These are phyloP conservation scores for Hypoxylon sp. DNA, from an alignment of 2,329 filamentous ascomycete species.

Conservation along the genomic window DNA sequence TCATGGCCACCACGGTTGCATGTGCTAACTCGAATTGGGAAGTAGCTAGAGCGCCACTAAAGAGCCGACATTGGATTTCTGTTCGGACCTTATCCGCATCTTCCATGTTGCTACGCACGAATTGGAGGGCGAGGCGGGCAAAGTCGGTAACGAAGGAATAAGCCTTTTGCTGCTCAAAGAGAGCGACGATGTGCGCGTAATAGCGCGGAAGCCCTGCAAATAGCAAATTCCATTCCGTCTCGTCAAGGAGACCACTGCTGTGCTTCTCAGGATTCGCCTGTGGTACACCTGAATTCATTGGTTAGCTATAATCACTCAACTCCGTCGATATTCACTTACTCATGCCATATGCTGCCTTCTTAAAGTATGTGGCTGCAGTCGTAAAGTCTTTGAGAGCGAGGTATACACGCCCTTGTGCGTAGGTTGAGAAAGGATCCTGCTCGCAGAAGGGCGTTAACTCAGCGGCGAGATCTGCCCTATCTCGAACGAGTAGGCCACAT, in stretches of 20 bases:
- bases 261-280: slow-evolving; percentile 65
- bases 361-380: slow-evolving; percentile 81
- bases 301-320: slow-evolving; percentile 48
- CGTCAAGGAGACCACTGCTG: slow-evolving; percentile 78
- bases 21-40: slow-evolving; percentile 88
- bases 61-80: slow-evolving; percentile 86
- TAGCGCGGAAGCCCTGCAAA: slow-evolving; percentile 85
- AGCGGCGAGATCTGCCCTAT: slow-evolving; percentile 71
- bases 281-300: slow-evolving; percentile 59
- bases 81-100: slow-evolving; percentile 64
- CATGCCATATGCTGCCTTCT: slow-evolving; percentile 85
- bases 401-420: slow-evolving; percentile 86
- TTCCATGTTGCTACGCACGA: slow-evolving; percentile 59
- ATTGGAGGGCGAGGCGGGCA: slow-evolving; percentile 80
- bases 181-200: slow-evolving; percentile 85
- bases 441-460: slow-evolving; percentile 70
- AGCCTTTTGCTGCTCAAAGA: slow-evolving; percentile 84
- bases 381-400: slow-evolving; percentile 81
- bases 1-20: slow-evolving; percentile 80
- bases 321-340: slow-evolving; percentile 69
- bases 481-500: slow-evolving; percentile 72
- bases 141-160: slow-evolving; percentile 90
- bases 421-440: slow-evolving; percentile 76
- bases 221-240: slow-evolving; percentile 78
- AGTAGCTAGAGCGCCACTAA: slow-evolving; percentile 84